These are phyloP conservation scores for Plasmodium gaboni DNA, from an alignment of 169 alveolate species.

Conservation along the genomic window DNA sequence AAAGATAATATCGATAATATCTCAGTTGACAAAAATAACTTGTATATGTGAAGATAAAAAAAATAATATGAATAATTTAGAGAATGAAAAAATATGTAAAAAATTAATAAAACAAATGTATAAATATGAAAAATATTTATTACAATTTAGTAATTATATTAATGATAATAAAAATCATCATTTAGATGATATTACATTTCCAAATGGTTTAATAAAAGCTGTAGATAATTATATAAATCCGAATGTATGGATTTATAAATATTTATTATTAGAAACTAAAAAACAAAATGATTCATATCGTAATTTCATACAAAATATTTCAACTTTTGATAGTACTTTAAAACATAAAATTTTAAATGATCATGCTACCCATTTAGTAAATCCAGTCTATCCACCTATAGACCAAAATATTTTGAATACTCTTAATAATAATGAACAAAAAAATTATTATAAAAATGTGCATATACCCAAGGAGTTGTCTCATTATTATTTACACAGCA, in stretches of 20 bases:
- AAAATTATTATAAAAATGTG: slow-evolving; percentile 59
- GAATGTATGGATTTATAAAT: slow-evolving; percentile 61
- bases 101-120: slow-evolving; percentile 66
- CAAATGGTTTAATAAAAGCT: slow-evolving; percentile 67
- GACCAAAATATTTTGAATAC: not conserved
- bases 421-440: not conserved
- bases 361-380: not conserved
- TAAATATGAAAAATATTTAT: slow-evolving; percentile 68
- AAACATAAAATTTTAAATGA: slow-evolving; percentile 42
- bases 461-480: slow-evolving; percentile 73
- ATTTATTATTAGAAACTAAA: slow-evolving; percentile 56
- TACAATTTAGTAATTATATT: slow-evolving; percentile 19
- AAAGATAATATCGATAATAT: slow-evolving; percentile 50
- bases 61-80: slow-evolving; percentile 21
- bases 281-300: slow-evolving; percentile 57
- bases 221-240: slow-evolving; percentile 56
- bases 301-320: slow-evolving; percentile 63
- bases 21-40: slow-evolving; percentile 64
- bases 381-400: slow-evolving; percentile 52
- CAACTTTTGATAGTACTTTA: slow-evolving; percentile 50
- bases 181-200: slow-evolving; percentile 68
- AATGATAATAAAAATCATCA: slow-evolving; percentile 41
- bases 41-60: slow-evolving; percentile 73
- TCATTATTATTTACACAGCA: slow-evolving; percentile 10
- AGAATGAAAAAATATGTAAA: slow-evolving; percentile 14